These are phyloP conservation scores for Mycena metata DNA, from an alignment of 768 basidiomycete species.

Conservation along the genomic window DNA sequence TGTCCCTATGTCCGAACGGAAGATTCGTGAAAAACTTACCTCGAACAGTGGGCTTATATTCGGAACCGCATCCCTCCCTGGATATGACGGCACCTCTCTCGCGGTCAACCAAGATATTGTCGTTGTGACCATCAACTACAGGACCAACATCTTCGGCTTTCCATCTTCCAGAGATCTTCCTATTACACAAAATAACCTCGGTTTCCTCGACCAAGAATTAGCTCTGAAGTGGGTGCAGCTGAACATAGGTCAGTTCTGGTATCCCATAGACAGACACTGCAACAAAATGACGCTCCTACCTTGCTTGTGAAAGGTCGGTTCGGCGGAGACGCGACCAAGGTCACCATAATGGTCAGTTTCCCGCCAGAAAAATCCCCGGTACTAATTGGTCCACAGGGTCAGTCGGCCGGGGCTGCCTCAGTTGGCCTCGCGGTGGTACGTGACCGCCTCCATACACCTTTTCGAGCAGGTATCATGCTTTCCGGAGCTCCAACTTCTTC, in stretches of 20 bases:
- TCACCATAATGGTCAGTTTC: slow-evolving; percentile 42
- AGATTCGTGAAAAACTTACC: not conserved
- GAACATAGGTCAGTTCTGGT: slow-evolving; percentile 59
- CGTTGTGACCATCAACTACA: slow-evolving; percentile 29
- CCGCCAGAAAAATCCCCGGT: too few relatives aligned
- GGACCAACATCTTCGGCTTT: slow-evolving; percentile 31
- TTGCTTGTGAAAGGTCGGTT: too few relatives aligned
- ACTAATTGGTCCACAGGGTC: slow-evolving; percentile 1
- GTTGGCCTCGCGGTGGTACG: slow-evolving; percentile 20
- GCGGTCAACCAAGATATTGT: slow-evolving; percentile 23
- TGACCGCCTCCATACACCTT: slow-evolving; percentile 8
- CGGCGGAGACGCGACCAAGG: slow-evolving; percentile 55
- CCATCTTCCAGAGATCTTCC: slow-evolving; percentile 16
- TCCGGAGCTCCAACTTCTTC: slow-evolving; percentile 18
- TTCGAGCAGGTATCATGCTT: slow-evolving; percentile 16
- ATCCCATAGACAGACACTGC: too few relatives aligned
- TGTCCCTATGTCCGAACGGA: not conserved
- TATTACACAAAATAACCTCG: slow-evolving; percentile 23
- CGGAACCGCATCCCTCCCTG: slow-evolving; percentile 15
- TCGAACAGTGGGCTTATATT: slow-evolving; percentile 2
- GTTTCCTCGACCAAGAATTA: slow-evolving; percentile 34
- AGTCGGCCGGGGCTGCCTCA: slow-evolving; percentile 18
- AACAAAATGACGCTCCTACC: too few relatives aligned
- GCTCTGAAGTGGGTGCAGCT: slow-evolving; percentile 55
- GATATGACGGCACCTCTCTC: slow-evolving; percentile 22